phyloP scores from a whole-genome alignment of 495 filamentous ascomycete species.

The Aspergillus sparsus region DNA sequence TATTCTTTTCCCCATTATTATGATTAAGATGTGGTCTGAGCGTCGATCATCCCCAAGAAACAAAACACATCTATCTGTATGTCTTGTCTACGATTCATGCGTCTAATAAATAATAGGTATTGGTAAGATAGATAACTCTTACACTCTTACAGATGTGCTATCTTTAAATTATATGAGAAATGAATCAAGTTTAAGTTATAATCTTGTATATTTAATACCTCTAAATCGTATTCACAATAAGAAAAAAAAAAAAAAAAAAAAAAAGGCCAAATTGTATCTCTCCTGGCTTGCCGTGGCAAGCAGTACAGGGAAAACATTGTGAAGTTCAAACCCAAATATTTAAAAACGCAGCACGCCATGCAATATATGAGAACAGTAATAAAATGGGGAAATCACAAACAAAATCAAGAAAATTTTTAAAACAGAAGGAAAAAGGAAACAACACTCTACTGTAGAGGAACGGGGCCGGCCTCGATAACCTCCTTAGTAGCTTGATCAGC shows the following conservation, averaged over 20 bases:
- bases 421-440: constrained; percentile 5
- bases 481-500: constrained; percentile 81
- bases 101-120: too few species aligned
- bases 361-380: constrained; percentile 24
- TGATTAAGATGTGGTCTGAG: background rate
- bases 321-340: constrained; percentile 23
- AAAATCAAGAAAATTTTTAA: constrained; percentile 16
- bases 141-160: too few species aligned
- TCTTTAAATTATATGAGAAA: too few species aligned
- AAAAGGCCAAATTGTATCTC: constrained; percentile 18
- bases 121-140: too few species aligned
- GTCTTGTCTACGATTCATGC: too few species aligned
- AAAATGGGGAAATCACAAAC: constrained; percentile 15
- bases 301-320: constrained; percentile 12
- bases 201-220: too few species aligned
- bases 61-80: too few species aligned
- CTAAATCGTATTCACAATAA: too few species aligned
- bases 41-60: too few species aligned
- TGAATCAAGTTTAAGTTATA: too few species aligned
- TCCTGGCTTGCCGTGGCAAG: constrained; percentile 17
- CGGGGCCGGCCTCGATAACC: constrained; percentile 50
- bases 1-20: background rate
- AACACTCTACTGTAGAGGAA: constrained; percentile 19
- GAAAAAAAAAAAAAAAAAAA: background rate
- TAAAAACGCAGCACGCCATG: constrained; percentile 33